Conservation (phyloP, 768 basidiomycete species). For the Pholiota conissans region DNA sequence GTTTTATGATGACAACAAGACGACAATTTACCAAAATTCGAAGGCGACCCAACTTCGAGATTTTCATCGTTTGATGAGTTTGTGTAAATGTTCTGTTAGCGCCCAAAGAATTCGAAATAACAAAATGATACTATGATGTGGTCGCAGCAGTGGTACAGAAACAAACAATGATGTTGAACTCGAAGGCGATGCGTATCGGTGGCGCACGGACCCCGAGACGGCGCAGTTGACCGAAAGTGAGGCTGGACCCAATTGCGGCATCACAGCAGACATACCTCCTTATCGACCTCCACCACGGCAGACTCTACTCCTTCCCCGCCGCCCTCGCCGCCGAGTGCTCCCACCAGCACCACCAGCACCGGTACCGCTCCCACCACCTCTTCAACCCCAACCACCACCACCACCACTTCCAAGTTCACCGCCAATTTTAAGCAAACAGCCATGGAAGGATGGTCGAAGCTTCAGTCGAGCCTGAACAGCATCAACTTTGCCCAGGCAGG, state of each 20-base stretch:
- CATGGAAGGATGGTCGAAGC: slow-evolving; percentile 69
- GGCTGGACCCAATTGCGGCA: not conserved
- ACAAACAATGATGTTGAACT: not conserved
- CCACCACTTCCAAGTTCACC: slow-evolving; percentile 5
- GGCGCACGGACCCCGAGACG: not conserved
- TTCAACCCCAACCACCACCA: slow-evolving; percentile 1
- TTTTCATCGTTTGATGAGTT: no score
- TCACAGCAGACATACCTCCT: not conserved
- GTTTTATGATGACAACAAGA: no score
- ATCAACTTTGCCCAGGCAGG: slow-evolving; percentile 78
- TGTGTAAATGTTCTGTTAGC: no score
- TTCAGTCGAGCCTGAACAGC: slow-evolving; percentile 59
- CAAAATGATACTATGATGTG: no score
- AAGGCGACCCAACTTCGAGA: no score
- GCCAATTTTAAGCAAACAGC: slow-evolving; percentile 19
- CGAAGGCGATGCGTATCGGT: not conserved
- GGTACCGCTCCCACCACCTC: not conserved
- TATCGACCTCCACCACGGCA: not conserved
- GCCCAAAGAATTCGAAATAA: no score
- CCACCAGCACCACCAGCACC: slow-evolving; percentile 1
- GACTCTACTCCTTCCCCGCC: not conserved
- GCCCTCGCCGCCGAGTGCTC: not conserved
- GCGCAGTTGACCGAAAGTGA: not conserved
- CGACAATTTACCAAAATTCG: no score
- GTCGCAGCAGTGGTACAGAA: no score